Percentiles rank a stretch among this genome's conserved stretches.
These are phyloP conservation scores for Fusarium verrucosum DNA, from an alignment of 2,329 filamentous ascomycete species.

Conservation along the genomic window DNA sequence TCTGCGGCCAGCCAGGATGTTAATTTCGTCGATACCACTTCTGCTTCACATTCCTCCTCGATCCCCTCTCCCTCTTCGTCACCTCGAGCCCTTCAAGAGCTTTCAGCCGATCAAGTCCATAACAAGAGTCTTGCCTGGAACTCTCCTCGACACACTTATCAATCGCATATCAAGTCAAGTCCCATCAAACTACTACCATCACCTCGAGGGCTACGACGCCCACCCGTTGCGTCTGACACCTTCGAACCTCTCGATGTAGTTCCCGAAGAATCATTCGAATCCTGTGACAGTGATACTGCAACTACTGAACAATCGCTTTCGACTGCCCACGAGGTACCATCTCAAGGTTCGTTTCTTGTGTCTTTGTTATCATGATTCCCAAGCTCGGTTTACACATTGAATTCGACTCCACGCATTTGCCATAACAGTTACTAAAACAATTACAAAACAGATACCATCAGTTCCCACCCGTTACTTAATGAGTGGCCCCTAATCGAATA, in stretches of 20 bases:
- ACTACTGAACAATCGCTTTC: background rate
- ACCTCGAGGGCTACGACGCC: constrained; percentile 45
- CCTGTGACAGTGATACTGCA: constrained; percentile 10
- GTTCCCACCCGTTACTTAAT: constrained; percentile 40
- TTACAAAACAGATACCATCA: constrained; percentile 11
- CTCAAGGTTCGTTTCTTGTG: constrained; percentile 31
- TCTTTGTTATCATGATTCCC: background rate
- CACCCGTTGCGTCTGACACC: constrained; percentile 45
- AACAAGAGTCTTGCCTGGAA: constrained; percentile 36
- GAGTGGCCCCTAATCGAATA: constrained; percentile 40
- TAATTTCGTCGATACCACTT: constrained; percentile 29
- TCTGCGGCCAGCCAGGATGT: constrained; percentile 27
- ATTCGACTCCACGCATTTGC: background rate
- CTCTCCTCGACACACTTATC: constrained; percentile 11
- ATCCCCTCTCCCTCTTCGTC: constrained; percentile 30
- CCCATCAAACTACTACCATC: constrained; percentile 14
- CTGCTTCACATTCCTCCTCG: constrained; percentile 23
- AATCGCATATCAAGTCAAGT: constrained; percentile 19
- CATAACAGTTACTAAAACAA: constrained; percentile 23
- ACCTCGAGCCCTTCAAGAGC: constrained; percentile 42
- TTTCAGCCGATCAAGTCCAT: constrained; percentile 40
- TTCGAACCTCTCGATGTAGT: constrained; percentile 50
- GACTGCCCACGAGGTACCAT: background rate
- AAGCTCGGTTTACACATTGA: background rate
- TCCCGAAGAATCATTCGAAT: constrained; percentile 43